Conservation (phyloP, 768 basidiomycete species). For the Lyophyllum atratum region DNA sequence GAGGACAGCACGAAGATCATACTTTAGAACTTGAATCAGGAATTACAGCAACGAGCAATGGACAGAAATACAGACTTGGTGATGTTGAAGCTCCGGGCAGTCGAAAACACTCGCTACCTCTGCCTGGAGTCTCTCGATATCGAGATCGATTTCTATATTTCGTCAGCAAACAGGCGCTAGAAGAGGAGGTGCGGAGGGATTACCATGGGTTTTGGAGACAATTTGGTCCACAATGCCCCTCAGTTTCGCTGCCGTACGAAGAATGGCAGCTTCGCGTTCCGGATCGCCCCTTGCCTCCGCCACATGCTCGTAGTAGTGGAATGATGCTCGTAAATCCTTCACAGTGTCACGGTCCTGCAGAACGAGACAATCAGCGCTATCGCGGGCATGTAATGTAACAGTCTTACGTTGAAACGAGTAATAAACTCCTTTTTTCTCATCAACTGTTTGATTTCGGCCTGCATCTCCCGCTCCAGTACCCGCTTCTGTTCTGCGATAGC, state of each 20-base stretch:
- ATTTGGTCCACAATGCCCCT: conserved; percentile 52
- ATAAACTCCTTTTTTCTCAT: conserved; percentile 46
- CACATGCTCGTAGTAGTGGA: conserved; percentile 74
- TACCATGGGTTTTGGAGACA: conserved; percentile 57
- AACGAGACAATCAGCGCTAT: conserved; percentile 3
- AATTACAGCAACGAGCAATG: not conserved
- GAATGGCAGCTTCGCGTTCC: conserved; percentile 45
- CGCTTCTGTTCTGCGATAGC: conserved; percentile 43
- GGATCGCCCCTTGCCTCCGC: conserved; percentile 49
- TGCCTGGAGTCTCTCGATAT: conserved; percentile 44
- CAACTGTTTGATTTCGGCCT: conserved; percentile 50
- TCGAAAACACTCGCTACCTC: conserved; percentile 53
- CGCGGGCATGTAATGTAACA: not conserved
- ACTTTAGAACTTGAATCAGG: conserved; percentile 41
- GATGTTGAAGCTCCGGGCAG: conserved; percentile 63
- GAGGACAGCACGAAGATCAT: conserved; percentile 78
- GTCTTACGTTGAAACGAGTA: conserved; percentile 57
- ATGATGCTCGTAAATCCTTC: conserved; percentile 57
- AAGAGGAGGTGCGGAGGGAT: not conserved
- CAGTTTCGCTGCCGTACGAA: conserved; percentile 50
- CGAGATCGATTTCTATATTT: conserved; percentile 51
- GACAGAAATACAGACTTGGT: conserved; percentile 43
- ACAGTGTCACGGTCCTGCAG: conserved; percentile 63
- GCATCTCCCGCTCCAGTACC: conserved; percentile 37
- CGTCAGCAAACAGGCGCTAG: not conserved